phyloP scores from a whole-genome alignment of 2,329 filamentous ascomycete species.

The Fusarium sp. region DNA sequence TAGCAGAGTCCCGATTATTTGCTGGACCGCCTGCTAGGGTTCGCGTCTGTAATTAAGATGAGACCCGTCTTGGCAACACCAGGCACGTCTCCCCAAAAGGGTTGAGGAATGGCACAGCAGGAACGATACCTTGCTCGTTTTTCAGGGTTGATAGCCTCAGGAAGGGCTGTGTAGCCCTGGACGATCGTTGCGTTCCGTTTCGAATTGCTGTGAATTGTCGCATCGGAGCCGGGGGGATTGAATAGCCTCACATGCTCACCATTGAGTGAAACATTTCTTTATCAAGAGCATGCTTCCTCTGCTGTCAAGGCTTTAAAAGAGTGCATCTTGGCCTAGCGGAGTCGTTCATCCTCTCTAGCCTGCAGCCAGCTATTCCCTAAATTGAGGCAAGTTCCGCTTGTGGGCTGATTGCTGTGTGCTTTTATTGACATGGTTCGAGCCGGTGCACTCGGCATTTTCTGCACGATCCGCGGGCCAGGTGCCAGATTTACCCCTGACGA shows the following conservation, averaged over 20 bases:
- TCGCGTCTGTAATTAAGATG: slow-evolving; percentile 49
- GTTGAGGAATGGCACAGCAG: slow-evolving; percentile 44
- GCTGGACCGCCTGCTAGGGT: slow-evolving; percentile 10
- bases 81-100: slow-evolving; percentile 34
- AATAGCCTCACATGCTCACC: slow-evolving; percentile 15
- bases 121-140: slow-evolving; percentile 38
- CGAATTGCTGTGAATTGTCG: slow-evolving; percentile 35
- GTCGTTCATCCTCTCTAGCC: neutral
- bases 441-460: slow-evolving; percentile 24
- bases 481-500: slow-evolving; percentile 29
- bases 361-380: slow-evolving; percentile 1
- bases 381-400: slow-evolving; percentile 25
- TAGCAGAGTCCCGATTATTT: too few relatives aligned
- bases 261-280: slow-evolving; percentile 18
- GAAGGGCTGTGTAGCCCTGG: slow-evolving; percentile 40
- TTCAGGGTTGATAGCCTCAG: slow-evolving; percentile 8
- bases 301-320: neutral
- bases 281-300: slow-evolving; percentile 5
- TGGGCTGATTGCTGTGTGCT: slow-evolving; percentile 38
- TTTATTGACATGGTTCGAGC: slow-evolving; percentile 43
- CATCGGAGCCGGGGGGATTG: slow-evolving; percentile 15
- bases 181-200: slow-evolving; percentile 31
- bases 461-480: slow-evolving; percentile 24
- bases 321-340: too few relatives aligned
- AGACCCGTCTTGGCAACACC: slow-evolving; percentile 46